Base-by-base conservation (phyloP, 495 filamentous ascomycete species). In the Collariella sp. region DNA sequence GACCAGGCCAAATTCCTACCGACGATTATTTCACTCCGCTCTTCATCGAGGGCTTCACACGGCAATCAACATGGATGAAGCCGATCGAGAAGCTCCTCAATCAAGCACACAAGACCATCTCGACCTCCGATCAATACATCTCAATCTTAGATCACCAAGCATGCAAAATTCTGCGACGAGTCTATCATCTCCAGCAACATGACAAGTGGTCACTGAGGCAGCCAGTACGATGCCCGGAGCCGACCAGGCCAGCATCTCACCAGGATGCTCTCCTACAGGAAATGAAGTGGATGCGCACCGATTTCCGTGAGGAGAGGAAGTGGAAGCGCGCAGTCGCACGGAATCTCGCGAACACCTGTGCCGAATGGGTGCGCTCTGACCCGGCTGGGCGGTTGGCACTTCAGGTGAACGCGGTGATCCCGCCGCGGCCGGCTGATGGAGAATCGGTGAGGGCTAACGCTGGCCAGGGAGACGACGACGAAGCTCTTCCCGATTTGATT, bases 241-340 rank as follows among this genome's bases (percentile, higher is more conserved):
- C 94, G 26, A 75, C 75, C 7, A 79, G 89, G 35, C 83, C 84
- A 12, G 74, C 78, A 2, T 79, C 82, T 6, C 91, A 96, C 65
- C 84, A 81, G 79, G 93, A 98, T 72, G 78, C 93, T 40, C 67
- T 97, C 38, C 71, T 97, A 9, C 78, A 88, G 57, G 88, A 98
- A 70, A 87, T 91, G 80, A 95, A 89, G 68, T 96, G 93, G 94
- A 88, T 98, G 83, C 80, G 88, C 35, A 95, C 88, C 2, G 93
- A 98, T 72, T 97, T 97, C 62, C 78, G 86, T 29, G 88, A 95
- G 70, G 93, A 98, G 67, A 73, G 88, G 24, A 95, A 94, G 66
- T 96, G 88, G 89, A 96, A 96, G 67, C 82, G 83, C 55, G 82
- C 87, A 45, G 79, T 85, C 38, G 89, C 90, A 2, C 81, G 80